A percentile compares a stretch with the other conserved stretches of the same genome.
Conservation (phyloP, 306 rosid genomes). For the Sophora flavescens region DNA sequence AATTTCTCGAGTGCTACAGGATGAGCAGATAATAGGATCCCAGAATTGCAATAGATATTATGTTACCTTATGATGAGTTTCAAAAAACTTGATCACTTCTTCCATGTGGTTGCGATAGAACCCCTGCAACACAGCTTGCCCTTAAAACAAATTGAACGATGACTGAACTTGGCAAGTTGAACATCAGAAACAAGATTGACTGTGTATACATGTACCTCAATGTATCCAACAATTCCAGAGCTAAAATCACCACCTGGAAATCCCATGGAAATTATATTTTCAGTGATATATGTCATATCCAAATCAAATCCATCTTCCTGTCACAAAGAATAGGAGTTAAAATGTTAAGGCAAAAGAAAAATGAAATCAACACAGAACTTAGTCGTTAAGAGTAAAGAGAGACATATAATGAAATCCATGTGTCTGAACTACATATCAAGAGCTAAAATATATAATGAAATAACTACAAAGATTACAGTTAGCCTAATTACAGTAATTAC, state of each 20-base stretch:
- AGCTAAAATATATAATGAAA: too few species aligned
- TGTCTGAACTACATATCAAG: too few species aligned
- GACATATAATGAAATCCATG: too few species aligned
- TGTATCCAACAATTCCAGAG: conserved; percentile 87
- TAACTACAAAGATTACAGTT: too few species aligned
- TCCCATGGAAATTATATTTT: conserved; percentile 93
- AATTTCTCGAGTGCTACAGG: neutral
- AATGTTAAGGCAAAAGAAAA: conserved; percentile 30
- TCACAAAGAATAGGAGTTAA: conserved; percentile 26
- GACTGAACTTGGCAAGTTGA: conserved; percentile 36
- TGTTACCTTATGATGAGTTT: conserved; percentile 85
- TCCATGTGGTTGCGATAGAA: conserved; percentile 97
- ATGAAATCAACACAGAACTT: conserved; percentile 19
- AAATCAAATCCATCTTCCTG: conserved; percentile 95
- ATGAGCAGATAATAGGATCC: conserved; percentile 31
- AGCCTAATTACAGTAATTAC: too few species aligned
- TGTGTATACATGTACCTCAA: conserved; percentile 67
- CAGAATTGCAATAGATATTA: conserved; percentile 27
- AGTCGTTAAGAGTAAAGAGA: neutral
- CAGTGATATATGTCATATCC: conserved; percentile 91
- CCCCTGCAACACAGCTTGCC: conserved; percentile 70
- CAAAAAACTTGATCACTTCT: conserved; percentile 87
- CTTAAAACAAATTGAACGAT: conserved; percentile 44
- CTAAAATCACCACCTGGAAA: conserved; percentile 93
- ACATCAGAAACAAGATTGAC: conserved; percentile 40